Evolutionary conservation across 108 stramenopile species (phyloP).

Genomic region (Nannochloropsis granulata): DNA sequence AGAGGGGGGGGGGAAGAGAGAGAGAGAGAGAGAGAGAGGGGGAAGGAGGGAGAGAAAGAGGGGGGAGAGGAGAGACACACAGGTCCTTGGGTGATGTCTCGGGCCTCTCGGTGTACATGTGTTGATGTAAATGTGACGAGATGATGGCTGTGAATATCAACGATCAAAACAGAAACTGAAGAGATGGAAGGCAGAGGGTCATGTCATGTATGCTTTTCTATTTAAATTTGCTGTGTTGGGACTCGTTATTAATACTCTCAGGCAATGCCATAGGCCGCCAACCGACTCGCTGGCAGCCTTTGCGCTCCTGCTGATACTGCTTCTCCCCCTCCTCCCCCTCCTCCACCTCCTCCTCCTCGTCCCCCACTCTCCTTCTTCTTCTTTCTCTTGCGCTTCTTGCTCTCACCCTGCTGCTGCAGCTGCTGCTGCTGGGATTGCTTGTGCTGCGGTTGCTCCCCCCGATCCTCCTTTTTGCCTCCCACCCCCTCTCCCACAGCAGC

Average conservation of each 20-base stretch:
- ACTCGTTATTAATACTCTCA: neutral
- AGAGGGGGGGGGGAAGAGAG: too few species aligned
- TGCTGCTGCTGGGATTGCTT: neutral
- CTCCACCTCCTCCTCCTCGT: neutral
- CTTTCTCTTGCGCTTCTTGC: neutral
- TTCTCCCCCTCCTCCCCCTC: neutral
- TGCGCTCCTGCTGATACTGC: neutral
- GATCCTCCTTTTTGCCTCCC: slow-evolving; percentile 8
- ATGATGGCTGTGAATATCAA: too few species aligned
- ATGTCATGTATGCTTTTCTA: too few species aligned
- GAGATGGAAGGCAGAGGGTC: too few species aligned
- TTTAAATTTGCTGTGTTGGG: too few species aligned
- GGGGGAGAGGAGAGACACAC: too few species aligned
- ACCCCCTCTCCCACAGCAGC: slow-evolving; percentile 5
- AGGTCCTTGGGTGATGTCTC: too few species aligned
- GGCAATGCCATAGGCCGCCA: neutral
- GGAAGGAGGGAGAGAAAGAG: too few species aligned
- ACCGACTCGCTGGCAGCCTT: neutral
- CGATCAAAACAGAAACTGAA: too few species aligned
- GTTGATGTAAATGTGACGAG: too few species aligned
- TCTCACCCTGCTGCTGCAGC: neutral
- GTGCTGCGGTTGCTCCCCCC: neutral
- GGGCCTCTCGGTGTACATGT: too few species aligned
- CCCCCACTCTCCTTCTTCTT: neutral
- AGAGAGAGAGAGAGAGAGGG: too few species aligned